Conservation (phyloP, 371 early-diverging fungal species). For the Massospora cicadina region DNA sequence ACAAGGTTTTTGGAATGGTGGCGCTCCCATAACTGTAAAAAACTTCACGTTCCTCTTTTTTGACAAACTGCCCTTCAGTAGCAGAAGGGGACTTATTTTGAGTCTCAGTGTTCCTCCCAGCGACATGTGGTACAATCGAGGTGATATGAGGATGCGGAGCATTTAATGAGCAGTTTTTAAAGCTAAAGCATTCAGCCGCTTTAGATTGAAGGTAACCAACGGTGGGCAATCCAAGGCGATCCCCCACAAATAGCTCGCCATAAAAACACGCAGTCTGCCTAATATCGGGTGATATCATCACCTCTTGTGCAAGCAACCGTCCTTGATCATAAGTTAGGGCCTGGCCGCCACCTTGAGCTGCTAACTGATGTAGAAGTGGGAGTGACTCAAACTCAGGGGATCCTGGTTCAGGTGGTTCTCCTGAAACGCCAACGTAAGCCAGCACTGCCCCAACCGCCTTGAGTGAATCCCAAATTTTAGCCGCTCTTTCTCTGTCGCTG, state of each 20-base stretch:
- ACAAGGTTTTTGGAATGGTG: background rate
- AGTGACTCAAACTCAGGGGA: background rate
- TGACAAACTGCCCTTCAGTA: background rate
- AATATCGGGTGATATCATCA: background rate
- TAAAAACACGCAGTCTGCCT: background rate
- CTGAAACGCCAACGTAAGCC: background rate
- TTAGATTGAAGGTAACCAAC: background rate
- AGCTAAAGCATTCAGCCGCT: background rate
- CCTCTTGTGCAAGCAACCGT: background rate
- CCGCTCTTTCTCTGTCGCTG: background rate
- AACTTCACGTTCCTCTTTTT: too few species aligned
- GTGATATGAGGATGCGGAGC: background rate
- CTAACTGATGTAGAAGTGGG: background rate
- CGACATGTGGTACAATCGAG: background rate
- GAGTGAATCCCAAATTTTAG: background rate
- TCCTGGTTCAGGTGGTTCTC: background rate
- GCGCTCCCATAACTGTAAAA: background rate
- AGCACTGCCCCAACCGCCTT: background rate
- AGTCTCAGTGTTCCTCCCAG: background rate
- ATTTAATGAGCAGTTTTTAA: background rate
- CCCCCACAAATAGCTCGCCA: background rate
- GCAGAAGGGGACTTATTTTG: background rate
- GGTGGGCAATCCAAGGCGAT: background rate
- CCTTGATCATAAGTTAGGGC: background rate
- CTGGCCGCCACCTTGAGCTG: background rate